Evolutionary conservation across 352 stramenopile genomes (phyloP).

Genomic region (Thraustochytrium sp.): DNA sequence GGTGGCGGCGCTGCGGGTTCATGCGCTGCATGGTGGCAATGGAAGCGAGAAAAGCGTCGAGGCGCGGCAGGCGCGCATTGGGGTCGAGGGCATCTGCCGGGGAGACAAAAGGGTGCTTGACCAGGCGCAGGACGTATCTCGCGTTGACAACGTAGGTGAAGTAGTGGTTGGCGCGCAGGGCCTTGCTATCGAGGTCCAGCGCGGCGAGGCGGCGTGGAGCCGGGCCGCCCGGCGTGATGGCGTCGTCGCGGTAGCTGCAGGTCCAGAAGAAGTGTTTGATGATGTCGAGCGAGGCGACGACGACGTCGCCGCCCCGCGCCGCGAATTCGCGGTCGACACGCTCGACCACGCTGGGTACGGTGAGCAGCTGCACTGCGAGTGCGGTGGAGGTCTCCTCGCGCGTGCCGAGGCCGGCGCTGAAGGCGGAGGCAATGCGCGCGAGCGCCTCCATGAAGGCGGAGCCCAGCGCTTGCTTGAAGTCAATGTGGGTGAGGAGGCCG

Average conservation of each 20-base stretch:
- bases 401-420: slow-evolving; percentile 79
- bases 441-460: slow-evolving; percentile 12
- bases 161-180: not conserved
- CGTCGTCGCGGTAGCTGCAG: not conserved
- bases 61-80: not conserved
- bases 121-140: slow-evolving; percentile 1
- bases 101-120: not conserved
- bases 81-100: not conserved
- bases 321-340: slow-evolving; percentile 55
- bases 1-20: slow-evolving; percentile 20
- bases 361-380: slow-evolving; percentile 87
- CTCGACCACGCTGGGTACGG: slow-evolving; percentile 75
- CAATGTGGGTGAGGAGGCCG: not conserved
- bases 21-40: not conserved
- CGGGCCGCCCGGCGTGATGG: not conserved
- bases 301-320: slow-evolving; percentile 55
- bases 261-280: not conserved
- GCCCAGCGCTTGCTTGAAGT: slow-evolving; percentile 25
- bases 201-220: not conserved
- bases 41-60: not conserved
- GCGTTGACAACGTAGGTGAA: not conserved
- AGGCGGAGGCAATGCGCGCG: slow-evolving; percentile 55
- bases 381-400: slow-evolving; percentile 76
- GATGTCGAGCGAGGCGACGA: slow-evolving; percentile 59
- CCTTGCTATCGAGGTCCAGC: not conserved